A percentile compares a stretch with the other conserved stretches of the same genome.
phyloP scores from a whole-genome alignment of 148 eudicot species.

The Oxyria digyna region DNA sequence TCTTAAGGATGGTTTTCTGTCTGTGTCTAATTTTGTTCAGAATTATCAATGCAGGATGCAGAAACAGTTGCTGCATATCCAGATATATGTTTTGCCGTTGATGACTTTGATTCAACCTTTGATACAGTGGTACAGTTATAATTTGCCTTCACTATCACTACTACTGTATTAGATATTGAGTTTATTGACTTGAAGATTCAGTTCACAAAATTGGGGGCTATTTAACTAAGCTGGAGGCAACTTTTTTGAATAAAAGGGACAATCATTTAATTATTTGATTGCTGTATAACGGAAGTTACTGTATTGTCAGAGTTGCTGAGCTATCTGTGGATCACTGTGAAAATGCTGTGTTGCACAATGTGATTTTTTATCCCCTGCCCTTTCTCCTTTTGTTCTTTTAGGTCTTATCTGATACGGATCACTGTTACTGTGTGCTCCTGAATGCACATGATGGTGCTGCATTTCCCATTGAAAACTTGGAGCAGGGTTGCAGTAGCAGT shows the following conservation, averaged over 20 bases:
- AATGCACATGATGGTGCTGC: constrained; percentile 92
- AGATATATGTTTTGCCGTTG: constrained; percentile 97
- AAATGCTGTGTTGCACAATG: neutral
- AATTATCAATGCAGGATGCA: constrained; percentile 51
- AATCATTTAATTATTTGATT: neutral
- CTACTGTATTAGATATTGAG: neutral
- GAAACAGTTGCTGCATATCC: constrained; percentile 96
- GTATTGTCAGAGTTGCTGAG: neutral
- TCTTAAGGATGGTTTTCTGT: neutral
- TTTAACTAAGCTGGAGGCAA: neutral
- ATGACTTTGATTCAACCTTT: constrained; percentile 97
- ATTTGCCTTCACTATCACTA: neutral
- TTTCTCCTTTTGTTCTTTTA: constrained; percentile 18
- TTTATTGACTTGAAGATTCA: neutral
- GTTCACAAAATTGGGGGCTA: neutral
- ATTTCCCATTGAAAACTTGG: constrained; percentile 49
- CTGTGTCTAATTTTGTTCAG: neutral
- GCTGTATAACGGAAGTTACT: too few relatives aligned
- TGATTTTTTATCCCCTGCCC: neutral
- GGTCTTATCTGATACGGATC: constrained; percentile 94
- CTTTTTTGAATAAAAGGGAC: neutral
- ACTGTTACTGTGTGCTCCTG: constrained; percentile 93
- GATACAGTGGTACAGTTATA: constrained; percentile 75
- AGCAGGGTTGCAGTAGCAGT: constrained; percentile 19
- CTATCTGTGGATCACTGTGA: neutral